Base-by-base conservation (phyloP, 352 stramenopile genomes). In the Phytopythium kandeliae region DNA sequence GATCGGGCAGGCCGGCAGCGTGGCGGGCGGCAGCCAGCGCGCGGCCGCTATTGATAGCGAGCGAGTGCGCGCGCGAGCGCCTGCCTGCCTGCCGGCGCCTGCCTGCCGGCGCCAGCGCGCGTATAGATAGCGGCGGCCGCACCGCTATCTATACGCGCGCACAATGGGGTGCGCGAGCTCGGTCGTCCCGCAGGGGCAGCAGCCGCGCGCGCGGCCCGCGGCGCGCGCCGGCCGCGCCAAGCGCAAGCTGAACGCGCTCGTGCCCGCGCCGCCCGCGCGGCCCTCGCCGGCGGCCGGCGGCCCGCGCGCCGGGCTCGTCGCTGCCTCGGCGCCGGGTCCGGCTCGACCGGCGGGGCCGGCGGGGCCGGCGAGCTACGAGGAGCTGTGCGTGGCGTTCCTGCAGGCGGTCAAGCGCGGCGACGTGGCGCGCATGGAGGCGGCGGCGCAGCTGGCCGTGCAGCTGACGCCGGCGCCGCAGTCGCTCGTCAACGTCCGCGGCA, bases 341-440 rank as follows among this genome's bases (percentile, higher is more conserved):
- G n/a, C n/a, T n/a, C n/a, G n/a, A n/a, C n/a, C n/a, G n/a, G n/a
- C n/a, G n/a, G n/a, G n/a, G n/a, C n/a, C n/a, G n/a, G n/a, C n/a
- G n/a, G 42, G 26, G 17, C 48, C 59, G 21, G 42, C 69, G 31
- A 69, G 25, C 43, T 54, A 65, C 49, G 77, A 81, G 22, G 69
- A 83, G 35, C 64, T 88, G 16, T 64, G 61, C 5, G 75, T 75
- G n/a, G 63, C 78, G 28, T 77, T 88, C 51, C 62, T 88, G 33
- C 86, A 88, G 38, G 69, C 74, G 21, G 77, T 85, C 28, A 88
- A 88, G 53, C 70, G 62, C 43, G 77, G 77, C 36, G 70, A 84
- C 54, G 55, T 78, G 17, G 19, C 47, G 21, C 31, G 51, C 30
- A 77, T 88, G 58, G 62, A 71, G 28, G 16, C 45, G 12, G 37